Conservation (phyloP, 257 asterid species). For the Solanum raphanifolium region DNA sequence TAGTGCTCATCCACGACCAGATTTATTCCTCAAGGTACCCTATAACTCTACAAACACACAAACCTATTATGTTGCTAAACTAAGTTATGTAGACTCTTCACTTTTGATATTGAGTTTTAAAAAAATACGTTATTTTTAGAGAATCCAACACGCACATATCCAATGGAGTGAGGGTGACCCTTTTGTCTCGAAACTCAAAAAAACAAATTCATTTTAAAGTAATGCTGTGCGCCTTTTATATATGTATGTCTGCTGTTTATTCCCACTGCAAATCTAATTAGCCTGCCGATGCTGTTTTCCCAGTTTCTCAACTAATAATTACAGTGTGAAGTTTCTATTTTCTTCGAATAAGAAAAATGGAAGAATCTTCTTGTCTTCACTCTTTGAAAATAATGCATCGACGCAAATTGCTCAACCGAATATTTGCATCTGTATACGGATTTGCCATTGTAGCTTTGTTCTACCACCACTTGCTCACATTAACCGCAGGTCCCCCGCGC, state of each 20-base stretch:
- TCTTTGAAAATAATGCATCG: neutral
- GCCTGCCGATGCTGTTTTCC: neutral
- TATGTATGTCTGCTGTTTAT: neutral
- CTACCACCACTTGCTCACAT: neutral
- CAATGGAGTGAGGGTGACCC: too few relatives aligned
- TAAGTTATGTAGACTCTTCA: neutral
- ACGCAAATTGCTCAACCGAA: neutral
- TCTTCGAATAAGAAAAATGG: neutral
- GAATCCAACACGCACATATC: too few relatives aligned
- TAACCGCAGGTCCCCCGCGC: neutral
- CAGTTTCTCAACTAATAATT: neutral
- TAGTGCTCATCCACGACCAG: rapidly evolving
- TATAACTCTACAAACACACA: neutral
- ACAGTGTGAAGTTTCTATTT: neutral
- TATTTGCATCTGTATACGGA: neutral
- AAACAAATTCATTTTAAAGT: neutral
- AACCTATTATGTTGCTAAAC: rapidly evolving
- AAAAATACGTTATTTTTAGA: too few relatives aligned
- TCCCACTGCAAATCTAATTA: neutral
- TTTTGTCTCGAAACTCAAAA: rapidly evolving
- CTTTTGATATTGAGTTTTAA: too few relatives aligned
- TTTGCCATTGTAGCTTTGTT: neutral
- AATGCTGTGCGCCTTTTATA: neutral
- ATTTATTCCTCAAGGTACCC: rapidly evolving
- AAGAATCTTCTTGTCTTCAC: neutral